Evolutionary conservation across 2,329 filamentous ascomycete species (phyloP).

Genomic region (Ceratocystis albifundus): DNA sequence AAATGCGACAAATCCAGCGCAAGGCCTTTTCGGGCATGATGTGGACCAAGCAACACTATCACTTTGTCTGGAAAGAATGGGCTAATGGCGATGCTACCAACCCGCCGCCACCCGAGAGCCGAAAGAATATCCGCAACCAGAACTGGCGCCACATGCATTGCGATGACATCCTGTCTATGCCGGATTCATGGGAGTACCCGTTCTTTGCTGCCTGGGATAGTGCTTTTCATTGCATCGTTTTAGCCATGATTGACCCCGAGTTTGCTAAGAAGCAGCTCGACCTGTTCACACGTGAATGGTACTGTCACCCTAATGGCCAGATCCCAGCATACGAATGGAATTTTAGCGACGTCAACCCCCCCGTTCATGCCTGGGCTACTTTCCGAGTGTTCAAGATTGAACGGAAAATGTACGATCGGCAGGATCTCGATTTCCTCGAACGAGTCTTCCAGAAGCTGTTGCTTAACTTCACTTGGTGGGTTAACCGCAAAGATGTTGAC

Average conservation of each 20-base stretch:
- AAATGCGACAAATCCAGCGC: slow-evolving; percentile 86
- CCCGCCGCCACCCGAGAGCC: slow-evolving; percentile 68
- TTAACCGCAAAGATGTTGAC: slow-evolving; percentile 86
- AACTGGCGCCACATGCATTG: slow-evolving; percentile 93
- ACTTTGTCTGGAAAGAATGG: slow-evolving; percentile 97
- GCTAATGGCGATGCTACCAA: slow-evolving; percentile 83
- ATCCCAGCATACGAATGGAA: slow-evolving; percentile 94
- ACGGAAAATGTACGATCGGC: slow-evolving; percentile 87
- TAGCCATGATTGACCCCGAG: slow-evolving; percentile 95
- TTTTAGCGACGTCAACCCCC: slow-evolving; percentile 92
- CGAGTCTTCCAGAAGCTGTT: slow-evolving; percentile 92
- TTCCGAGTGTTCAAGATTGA: slow-evolving; percentile 98
- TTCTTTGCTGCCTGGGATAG: slow-evolving; percentile 98
- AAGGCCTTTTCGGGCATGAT: slow-evolving; percentile 95
- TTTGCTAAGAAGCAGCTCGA: slow-evolving; percentile 98
- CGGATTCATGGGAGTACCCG: slow-evolving; percentile 96
- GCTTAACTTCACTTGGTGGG: slow-evolving; percentile 98
- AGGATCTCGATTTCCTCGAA: slow-evolving; percentile 91
- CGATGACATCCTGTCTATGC: slow-evolving; percentile 94
- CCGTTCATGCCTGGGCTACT: slow-evolving; percentile 90
- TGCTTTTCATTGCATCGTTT: slow-evolving; percentile 88
- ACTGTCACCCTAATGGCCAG: slow-evolving; percentile 95
- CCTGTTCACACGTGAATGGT: slow-evolving; percentile 93
- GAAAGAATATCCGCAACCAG: slow-evolving; percentile 71
- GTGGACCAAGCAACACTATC: slow-evolving; percentile 96